Base-by-base conservation (phyloP, 768 basidiomycete species). In the Kondoa subrosea region DNA sequence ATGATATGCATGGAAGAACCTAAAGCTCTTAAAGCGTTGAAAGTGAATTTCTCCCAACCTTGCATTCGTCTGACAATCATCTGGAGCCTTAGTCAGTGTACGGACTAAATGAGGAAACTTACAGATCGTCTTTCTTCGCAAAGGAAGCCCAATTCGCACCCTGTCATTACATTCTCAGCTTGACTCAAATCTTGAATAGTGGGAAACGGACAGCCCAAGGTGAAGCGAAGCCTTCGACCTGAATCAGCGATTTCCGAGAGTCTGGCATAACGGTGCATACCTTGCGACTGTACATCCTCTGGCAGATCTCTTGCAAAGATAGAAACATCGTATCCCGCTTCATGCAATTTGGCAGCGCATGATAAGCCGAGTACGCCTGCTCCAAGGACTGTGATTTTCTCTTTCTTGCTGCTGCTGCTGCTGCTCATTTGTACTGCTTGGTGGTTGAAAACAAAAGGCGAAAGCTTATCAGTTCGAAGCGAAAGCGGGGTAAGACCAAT, bases 81-180 rank as follows among this genome's bases (percentile, higher is more conserved):
- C 69, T 12, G 67, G 29, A 58, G n/a, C 21, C 27, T 27, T 8
- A 69, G 34, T 56, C 26, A 25, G 26, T 61, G 34, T 58, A 66
- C 66, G 4, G 69, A 66, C 58, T 60, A 57, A 14, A 57, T n/a
- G 58, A 66, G 60, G 66, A 65, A 69, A 50, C 63, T 40, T 40
- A 66, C 66, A 27, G 60, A 65, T 14, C 69, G 57, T n/a, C 29
- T 63, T 56, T 67, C 56, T 25, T 69, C 26, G 29, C 69, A 31
- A 69, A 69, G 29, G 67, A 67, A 60, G 66, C 66, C 69, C 69
- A 68, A 57, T 68, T 68, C 30, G 62, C 64, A 56, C 67, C 67
- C 66, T 67, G 31, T 21, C 58, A 34, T 4, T 15, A 33, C 21
- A 30, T n/a, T 16, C 15, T 27, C 17, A 2, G 29, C 27, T 25